A percentile compares a stretch with the other conserved stretches of the same genome.
These are phyloP conservation scores for Beta corolliflora DNA, from an alignment of 179 eudicot genomes.

Conservation along the genomic window DNA sequence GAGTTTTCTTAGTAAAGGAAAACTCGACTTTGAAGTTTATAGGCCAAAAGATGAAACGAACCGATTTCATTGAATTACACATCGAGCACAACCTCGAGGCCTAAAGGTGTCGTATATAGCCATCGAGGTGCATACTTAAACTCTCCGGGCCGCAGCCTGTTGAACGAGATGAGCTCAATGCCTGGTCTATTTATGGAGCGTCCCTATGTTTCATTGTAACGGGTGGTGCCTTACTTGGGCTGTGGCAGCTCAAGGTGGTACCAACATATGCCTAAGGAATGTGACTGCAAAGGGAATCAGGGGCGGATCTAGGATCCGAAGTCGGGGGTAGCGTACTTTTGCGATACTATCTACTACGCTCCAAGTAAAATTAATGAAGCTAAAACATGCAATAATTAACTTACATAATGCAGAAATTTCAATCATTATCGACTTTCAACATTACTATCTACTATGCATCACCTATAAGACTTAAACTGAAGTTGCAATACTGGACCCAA, in stretches of 20 bases:
- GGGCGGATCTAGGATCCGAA: too few relatives aligned
- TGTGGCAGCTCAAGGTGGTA: constrained; percentile 78
- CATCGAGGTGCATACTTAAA: constrained; percentile 83
- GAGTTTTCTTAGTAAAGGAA: constrained; percentile 46
- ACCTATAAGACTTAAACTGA: too few relatives aligned
- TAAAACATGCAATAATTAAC: too few relatives aligned
- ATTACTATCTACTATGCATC: too few relatives aligned
- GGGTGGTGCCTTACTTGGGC: constrained; percentile 89
- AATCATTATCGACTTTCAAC: too few relatives aligned
- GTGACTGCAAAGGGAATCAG: too few relatives aligned
- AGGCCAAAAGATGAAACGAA: constrained; percentile 60
- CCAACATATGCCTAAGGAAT: constrained; percentile 61
- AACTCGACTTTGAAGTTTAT: constrained; percentile 39
- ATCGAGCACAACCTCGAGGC: constrained; percentile 82
- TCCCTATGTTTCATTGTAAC: constrained; percentile 91
- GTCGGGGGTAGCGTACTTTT: too few relatives aligned
- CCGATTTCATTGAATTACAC: constrained; percentile 76
- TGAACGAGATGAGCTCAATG: constrained; percentile 55
- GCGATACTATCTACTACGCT: too few relatives aligned
- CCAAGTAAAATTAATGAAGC: too few relatives aligned
- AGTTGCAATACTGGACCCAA: too few relatives aligned
- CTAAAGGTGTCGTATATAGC: constrained; percentile 77
- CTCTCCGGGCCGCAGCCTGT: constrained; percentile 49
- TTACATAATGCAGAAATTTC: too few relatives aligned
- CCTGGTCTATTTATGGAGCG: constrained; percentile 73